Conservation (phyloP, 345 rosid species). For the Gossypium arboreum region DNA sequence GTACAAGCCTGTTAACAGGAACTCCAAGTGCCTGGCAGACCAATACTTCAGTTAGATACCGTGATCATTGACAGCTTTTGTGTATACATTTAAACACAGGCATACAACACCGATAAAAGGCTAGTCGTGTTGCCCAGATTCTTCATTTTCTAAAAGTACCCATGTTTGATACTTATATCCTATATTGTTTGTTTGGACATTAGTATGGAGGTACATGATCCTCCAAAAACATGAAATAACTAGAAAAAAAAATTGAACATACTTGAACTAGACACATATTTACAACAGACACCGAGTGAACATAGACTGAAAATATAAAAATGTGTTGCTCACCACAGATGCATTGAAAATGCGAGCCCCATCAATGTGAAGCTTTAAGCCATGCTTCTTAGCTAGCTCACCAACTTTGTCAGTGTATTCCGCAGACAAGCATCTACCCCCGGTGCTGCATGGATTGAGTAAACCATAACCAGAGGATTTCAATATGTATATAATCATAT, state of each 20-base stretch:
- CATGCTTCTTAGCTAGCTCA: constrained; percentile 73
- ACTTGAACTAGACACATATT: neutral
- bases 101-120: neutral
- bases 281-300: neutral
- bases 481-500: too few species aligned
- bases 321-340: constrained; percentile 54
- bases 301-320: neutral
- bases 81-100: neutral
- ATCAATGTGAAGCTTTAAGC: constrained; percentile 87
- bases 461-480: neutral
- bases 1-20: constrained; percentile 73
- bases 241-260: neutral
- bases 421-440: constrained; percentile 73
- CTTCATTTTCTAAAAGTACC: neutral
- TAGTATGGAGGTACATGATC: neutral
- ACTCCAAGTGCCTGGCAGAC: constrained; percentile 75
- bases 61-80: neutral
- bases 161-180: neutral
- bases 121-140: neutral
- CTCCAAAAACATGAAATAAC: neutral
- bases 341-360: constrained; percentile 99
- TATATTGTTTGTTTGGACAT: neutral
- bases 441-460: constrained; percentile 49
- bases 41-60: constrained; percentile 23
- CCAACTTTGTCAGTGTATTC: constrained; percentile 80